Evolutionary conservation across 805 yeast genomes (phyloP), one percentile per base, ranked within the genome.

Genomic region (Wickerhamiella allomyrinae): DNA sequence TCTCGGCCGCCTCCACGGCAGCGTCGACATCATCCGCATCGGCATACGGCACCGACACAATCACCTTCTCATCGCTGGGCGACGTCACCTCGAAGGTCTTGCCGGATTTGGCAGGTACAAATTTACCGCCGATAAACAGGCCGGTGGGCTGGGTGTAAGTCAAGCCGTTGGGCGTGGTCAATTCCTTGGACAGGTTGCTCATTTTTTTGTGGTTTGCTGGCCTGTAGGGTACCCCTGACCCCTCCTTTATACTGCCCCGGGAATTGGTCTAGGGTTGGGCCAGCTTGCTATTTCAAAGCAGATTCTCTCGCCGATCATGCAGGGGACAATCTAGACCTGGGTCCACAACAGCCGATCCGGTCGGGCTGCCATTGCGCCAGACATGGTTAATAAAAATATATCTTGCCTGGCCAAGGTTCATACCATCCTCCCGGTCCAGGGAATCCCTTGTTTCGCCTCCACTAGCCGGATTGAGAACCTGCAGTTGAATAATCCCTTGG

Each of bases 1-100:
- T 67, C 49, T 72, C 67, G 37, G 96, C 96, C 29, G 94, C 93
- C 20, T 74, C 72, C 25, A 89, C 94, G 14, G 97, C 97, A 45
- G 62, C 52, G 50, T 86, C 87, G 29, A 86, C 79, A 60, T 86
- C 95, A 41, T 72, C 89, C 41, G 66, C 78, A 45, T 73, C 68
- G 37, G 87, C 94, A 57, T 78, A 87, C 58, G 80, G 77, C 40
- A 82, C 76, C 40, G 70, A 70, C 41, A 78, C 68, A 49, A 83
- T 73, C 45, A 66, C 70, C 57, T 79, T 78, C 61, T 81, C 91
- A 34, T 87, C 79, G 15, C 84, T 67, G 21, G 93, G 91, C 57
- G 77, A 69, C 43, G 76, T 58, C 15, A 76, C 77, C 45, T 57
- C 77, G 50, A 80, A 71, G 14, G 79, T 76, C 59, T 74, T 70